Evolutionary conservation across 1,139 yeast genomes (phyloP), one percentile per base, ranked within the genome.

Genomic region (Geotrichum cucujoidarum): DNA sequence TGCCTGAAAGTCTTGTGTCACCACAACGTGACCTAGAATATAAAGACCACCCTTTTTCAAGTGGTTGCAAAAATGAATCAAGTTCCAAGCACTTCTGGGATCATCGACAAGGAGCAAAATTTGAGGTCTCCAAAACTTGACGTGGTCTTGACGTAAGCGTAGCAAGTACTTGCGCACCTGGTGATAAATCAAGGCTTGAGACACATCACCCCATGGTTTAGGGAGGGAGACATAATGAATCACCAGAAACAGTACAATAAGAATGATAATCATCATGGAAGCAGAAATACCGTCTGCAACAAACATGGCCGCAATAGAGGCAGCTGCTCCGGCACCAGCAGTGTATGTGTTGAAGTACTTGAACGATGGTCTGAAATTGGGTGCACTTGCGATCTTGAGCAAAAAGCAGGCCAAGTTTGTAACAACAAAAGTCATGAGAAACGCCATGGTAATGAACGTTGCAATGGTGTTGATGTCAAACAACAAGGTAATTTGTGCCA

Each of bases 101-200:
- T 88, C 86, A 60, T 92, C 97, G 40, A 90, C 92, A 31, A 92
- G 70, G 30, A 92, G 67, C 50, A 92, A 70, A 32, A 92, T 84
- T 64, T 92, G 98, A 0, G 98, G 98, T 56, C 98, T 75, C 98
- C 98, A 92, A 62, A 88, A 90, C 66, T 92, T 92, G 44, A 92
- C 96, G 63, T 92, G 95, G 60, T 92, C 95, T 56, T 88, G 87
- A 53, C 88, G 78, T 40, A 92, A 72, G 47, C 95, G 73, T 47
- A 89, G 69, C 40, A 92, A 71, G 61, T 92, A 92, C 62, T 92
- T 92, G 54, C 98, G 73, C 3, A 92, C 97, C 66, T 92, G 98
- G 62, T 92, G 98, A 65, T 92, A 92, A 47, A 92, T 90, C 54
- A 92, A 73, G 41, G 89, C 78, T 66, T 92, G 97, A 1, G 97